These are phyloP conservation scores for Neurospora terricola DNA, from an alignment of 495 filamentous ascomycete species.

Conservation along the genomic window DNA sequence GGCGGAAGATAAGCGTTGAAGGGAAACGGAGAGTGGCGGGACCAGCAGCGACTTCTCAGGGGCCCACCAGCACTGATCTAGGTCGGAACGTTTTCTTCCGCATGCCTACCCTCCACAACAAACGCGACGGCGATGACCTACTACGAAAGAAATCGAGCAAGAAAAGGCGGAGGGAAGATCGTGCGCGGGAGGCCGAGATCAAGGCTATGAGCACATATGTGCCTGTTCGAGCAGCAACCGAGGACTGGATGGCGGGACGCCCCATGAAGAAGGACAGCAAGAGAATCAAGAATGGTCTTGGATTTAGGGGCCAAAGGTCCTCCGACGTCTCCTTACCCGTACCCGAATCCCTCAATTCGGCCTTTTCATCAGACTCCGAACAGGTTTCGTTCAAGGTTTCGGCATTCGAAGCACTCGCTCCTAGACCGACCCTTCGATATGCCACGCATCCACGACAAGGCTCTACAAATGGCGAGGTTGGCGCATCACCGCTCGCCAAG, in stretches of 20 bases:
- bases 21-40: slow-evolving; percentile 23
- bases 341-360: slow-evolving; percentile 63
- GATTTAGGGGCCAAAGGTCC: slow-evolving; percentile 43
- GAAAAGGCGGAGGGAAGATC: slow-evolving; percentile 57
- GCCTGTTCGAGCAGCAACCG: slow-evolving; percentile 48
- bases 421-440: slow-evolving; percentile 69
- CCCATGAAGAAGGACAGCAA: slow-evolving; percentile 55
- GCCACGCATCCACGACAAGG: slow-evolving; percentile 50
- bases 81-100: slow-evolving; percentile 32
- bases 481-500: slow-evolving; percentile 13
- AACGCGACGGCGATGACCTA: slow-evolving; percentile 43
- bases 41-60: slow-evolving; percentile 18
- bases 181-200: slow-evolving; percentile 74
- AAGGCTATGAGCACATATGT: slow-evolving; percentile 68
- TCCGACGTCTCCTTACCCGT: slow-evolving; percentile 68
- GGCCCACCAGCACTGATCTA: slow-evolving; percentile 18
- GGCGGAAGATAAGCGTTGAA: slow-evolving; percentile 15
- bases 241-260: slow-evolving; percentile 36
- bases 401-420: slow-evolving; percentile 61
- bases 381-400: slow-evolving; percentile 65
- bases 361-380: slow-evolving; percentile 60
- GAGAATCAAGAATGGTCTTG: slow-evolving; percentile 44
- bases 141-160: slow-evolving; percentile 68
- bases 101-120: slow-evolving; percentile 60
- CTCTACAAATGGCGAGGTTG: slow-evolving; percentile 7